Evolutionary conservation across 345 rosid species (phyloP).

Genomic region (Arabis hirsuta): DNA sequence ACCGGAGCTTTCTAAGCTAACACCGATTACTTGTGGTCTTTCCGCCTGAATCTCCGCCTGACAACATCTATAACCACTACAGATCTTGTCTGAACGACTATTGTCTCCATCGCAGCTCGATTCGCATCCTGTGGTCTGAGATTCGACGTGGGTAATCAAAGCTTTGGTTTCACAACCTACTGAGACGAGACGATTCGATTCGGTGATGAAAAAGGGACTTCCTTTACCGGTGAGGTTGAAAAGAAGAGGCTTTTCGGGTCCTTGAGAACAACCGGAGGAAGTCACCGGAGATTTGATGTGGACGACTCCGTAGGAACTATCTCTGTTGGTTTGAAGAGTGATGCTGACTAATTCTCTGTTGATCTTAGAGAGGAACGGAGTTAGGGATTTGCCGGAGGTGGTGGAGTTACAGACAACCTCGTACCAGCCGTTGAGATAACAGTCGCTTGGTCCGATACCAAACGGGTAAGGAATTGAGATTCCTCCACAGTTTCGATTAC

Average conservation of each 20-base stretch:
- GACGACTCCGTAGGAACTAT: constrained; percentile 9
- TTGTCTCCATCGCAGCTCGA: constrained; percentile 42
- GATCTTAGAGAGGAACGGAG: constrained; percentile 30
- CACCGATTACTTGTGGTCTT: background rate
- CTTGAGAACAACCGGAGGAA: constrained; percentile 38
- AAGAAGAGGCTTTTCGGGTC: constrained; percentile 14
- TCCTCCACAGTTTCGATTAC: constrained; percentile 45
- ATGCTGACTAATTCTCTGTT: constrained; percentile 32
- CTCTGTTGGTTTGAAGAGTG: constrained; percentile 1
- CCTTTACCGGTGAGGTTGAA: constrained; percentile 40
- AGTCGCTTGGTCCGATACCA: constrained; percentile 35
- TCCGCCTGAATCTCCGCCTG: constrained; percentile 39
- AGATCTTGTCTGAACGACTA: constrained; percentile 27
- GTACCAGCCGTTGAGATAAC: constrained; percentile 32
- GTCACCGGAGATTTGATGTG: constrained; percentile 35
- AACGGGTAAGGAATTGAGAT: constrained; percentile 54
- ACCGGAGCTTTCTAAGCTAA: constrained; percentile 2
- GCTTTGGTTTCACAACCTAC: constrained; percentile 46
- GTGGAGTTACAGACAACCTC: constrained; percentile 34
- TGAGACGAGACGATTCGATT: constrained; percentile 44
- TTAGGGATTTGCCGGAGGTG: constrained; percentile 4
- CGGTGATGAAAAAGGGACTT: constrained; percentile 39
- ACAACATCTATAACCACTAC: constrained; percentile 52
- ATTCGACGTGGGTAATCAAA: background rate
- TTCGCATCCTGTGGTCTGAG: constrained; percentile 46